Evolutionary conservation across 1,284 basidiomycete species (phyloP).

Genomic region (Fistulinella cinereoalba): DNA sequence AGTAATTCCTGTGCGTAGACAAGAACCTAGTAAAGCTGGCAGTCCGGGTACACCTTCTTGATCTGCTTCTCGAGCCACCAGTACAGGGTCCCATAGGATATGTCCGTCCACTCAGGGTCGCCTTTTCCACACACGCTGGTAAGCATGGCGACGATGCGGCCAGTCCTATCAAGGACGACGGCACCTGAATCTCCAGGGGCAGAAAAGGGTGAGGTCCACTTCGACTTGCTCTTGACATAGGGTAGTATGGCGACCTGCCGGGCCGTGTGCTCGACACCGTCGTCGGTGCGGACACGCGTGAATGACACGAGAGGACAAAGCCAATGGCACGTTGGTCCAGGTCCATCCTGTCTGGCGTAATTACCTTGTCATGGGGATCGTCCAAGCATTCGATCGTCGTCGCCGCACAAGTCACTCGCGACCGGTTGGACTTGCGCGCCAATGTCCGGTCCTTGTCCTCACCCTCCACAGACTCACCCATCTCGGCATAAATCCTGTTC

Average conservation of each 20-base stretch:
- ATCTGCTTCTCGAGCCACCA: background rate
- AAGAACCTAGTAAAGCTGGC: background rate
- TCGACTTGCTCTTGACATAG: background rate
- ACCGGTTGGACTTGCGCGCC: background rate
- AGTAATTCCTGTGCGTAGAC: no score
- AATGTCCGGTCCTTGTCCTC: background rate
- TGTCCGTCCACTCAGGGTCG: background rate
- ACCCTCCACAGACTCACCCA: background rate
- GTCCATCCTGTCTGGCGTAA: background rate
- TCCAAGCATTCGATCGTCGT: background rate
- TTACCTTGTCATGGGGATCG: background rate
- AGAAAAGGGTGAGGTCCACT: background rate
- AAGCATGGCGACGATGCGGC: background rate
- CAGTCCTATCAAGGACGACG: background rate
- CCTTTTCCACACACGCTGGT: slow-evolving; percentile 1
- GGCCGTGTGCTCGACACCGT: background rate
- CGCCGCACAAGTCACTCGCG: background rate
- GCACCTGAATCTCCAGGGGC: background rate
- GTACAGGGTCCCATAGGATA: background rate
- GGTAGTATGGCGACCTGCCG: background rate
- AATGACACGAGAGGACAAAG: background rate
- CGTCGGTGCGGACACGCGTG: background rate
- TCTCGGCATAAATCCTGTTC: no score
- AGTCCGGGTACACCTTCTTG: background rate
- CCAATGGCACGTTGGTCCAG: background rate